Percentiles rank a stretch among this genome's conserved stretches.
Conservation (phyloP, 331 rosid genomes). For the Acacia concinna region DNA sequence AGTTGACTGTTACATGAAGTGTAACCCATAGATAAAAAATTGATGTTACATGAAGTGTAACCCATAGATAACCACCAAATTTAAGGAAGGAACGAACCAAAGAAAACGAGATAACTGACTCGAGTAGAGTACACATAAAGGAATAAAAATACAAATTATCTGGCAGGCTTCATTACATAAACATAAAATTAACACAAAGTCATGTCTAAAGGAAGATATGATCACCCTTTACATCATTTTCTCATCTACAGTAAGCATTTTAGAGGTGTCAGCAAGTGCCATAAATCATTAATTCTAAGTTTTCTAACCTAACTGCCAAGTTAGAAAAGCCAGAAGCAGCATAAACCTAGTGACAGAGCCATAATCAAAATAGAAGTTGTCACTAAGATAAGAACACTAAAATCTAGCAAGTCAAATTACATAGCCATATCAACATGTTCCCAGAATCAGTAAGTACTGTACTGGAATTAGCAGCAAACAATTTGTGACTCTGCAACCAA, state of each 20-base stretch:
- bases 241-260: slow-evolving; percentile 42
- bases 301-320: slow-evolving; percentile 61
- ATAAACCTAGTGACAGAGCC: slow-evolving; percentile 20
- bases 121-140: background rate
- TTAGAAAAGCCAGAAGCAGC: slow-evolving; percentile 52
- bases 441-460: slow-evolving; percentile 33
- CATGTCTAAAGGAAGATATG: slow-evolving; percentile 28
- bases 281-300: slow-evolving; percentile 35
- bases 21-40: background rate
- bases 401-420: slow-evolving; percentile 41
- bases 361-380: slow-evolving; percentile 43
- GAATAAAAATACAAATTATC: background rate
- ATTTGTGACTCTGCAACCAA: slow-evolving; percentile 56
- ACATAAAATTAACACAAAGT: slow-evolving; percentile 28
- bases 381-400: slow-evolving; percentile 34
- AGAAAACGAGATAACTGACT: background rate
- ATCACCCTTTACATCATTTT: slow-evolving; percentile 41
- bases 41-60: background rate
- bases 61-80: background rate
- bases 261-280: slow-evolving; percentile 64
- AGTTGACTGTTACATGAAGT: background rate
- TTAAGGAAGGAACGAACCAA: background rate
- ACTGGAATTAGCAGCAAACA: slow-evolving; percentile 38
- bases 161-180: slow-evolving; percentile 39
- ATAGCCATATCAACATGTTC: slow-evolving; percentile 41